Evolutionary conservation across 2,329 filamentous ascomycete genomes (phyloP).

Genomic region (Clonostachys rhizophaga): DNA sequence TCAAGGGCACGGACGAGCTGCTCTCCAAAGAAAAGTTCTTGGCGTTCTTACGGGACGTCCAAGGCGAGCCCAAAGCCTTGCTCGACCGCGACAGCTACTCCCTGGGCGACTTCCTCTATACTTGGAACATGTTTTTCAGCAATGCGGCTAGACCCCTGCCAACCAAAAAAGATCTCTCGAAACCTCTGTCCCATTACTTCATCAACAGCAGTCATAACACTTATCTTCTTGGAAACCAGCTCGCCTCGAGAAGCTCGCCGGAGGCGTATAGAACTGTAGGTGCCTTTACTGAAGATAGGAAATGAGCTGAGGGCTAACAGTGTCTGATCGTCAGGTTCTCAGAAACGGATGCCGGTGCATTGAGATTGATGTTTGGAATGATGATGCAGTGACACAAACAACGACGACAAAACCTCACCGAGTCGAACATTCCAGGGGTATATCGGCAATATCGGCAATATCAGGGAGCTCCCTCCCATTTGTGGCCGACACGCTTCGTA

Average conservation of each 20-base stretch:
- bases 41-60: constrained; percentile 42
- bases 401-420: constrained; percentile 28
- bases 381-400: constrained; percentile 38
- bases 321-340: constrained; percentile 51
- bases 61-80: constrained; percentile 33
- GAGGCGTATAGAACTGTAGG: constrained; percentile 73
- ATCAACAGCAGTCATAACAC: constrained; percentile 96
- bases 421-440: constrained; percentile 36
- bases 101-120: constrained; percentile 43
- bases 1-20: constrained; percentile 25
- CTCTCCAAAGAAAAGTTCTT: constrained; percentile 31
- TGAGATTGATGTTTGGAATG: constrained; percentile 94
- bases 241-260: constrained; percentile 71
- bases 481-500: constrained; percentile 31
- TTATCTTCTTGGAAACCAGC: constrained; percentile 82
- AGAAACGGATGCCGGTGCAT: constrained; percentile 80
- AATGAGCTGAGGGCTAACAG: neutral
- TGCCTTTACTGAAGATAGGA: constrained; percentile 5
- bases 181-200: constrained; percentile 82
- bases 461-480: constrained; percentile 40
- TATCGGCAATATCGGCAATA: constrained; percentile 38
- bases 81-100: constrained; percentile 35
- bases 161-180: constrained; percentile 49
- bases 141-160: constrained; percentile 38
- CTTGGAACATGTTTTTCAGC: constrained; percentile 36